Evolutionary conservation across 2,329 filamentous ascomycete species (phyloP).

Genomic region (Knufia petricola): DNA sequence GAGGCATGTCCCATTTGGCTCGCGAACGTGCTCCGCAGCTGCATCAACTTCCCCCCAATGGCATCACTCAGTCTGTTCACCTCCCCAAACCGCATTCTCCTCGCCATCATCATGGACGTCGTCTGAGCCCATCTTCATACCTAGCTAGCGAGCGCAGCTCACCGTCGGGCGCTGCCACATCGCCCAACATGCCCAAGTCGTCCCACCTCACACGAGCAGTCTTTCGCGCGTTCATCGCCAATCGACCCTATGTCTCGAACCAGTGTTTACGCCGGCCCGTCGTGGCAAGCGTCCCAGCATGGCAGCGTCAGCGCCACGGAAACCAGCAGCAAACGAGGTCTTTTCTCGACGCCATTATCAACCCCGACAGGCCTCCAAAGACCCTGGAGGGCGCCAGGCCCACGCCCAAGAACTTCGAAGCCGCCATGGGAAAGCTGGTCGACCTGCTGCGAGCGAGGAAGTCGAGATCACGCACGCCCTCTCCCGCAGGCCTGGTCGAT

Average conservation of each 20-base stretch:
- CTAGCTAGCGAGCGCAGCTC: too few relatives aligned
- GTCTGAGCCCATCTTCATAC: not conserved
- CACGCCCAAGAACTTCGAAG: conserved; percentile 18
- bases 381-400: conserved; percentile 15
- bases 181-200: conserved; percentile 30
- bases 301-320: not conserved
- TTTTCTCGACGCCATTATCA: conserved; percentile 17
- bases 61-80: too few relatives aligned
- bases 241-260: conserved; percentile 29
- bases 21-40: not conserved
- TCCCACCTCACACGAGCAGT: conserved; percentile 35
- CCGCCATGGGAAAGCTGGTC: conserved; percentile 39
- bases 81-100: too few relatives aligned
- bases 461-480: conserved; percentile 56
- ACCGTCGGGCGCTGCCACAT: not conserved
- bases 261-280: conserved; percentile 12
- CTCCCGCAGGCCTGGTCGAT: conserved; percentile 50
- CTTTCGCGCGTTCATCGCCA: conserved; percentile 37
- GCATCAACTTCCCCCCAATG: not conserved
- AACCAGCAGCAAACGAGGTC: conserved; percentile 12
- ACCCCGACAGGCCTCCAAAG: conserved; percentile 2
- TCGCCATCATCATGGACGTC: not conserved
- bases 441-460: conserved; percentile 55
- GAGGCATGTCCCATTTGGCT: not conserved
- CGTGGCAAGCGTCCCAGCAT: not conserved